Base-by-base conservation (phyloP, 2,329 filamentous ascomycete genomes). In the Clarireedia monteithiana region DNA sequence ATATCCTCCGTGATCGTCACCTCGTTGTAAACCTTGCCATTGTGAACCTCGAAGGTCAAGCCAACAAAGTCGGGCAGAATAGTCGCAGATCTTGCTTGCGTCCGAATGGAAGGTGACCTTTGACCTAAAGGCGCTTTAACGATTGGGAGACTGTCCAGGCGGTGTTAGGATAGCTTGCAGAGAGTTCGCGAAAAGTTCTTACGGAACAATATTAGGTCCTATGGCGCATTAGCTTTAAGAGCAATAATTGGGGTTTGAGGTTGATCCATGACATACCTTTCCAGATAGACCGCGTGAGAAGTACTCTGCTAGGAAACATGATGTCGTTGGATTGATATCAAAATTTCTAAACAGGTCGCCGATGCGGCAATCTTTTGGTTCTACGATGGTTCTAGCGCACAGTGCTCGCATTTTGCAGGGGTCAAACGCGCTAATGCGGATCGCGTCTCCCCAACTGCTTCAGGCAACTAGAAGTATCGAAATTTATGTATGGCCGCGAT, bases 1-100 rank as follows among this genome's bases (percentile, higher is more conserved):
- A 89, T 89, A 66, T 89, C 83, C 69, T 89, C 86, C 1, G 85
- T 88, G 59, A 89, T 83, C 55, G 76, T 75, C 36, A 89, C 76
- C 67, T 88, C 85, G 50, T 82, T 70, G 66, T 89, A 89, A 14
- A 73, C 78, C 73, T 88, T 89, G 42, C 86, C 86, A 69, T 88
- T 88, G 69, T 89, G 83, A 27, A 89, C 79, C 62, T 85, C 80
- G 68, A 89, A 89, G 64, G 80, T 78, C 60, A 88, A 68, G 1
- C 85, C 85, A 23, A 89, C 83, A 66, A 89, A 89, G 64, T 84
- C 86, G 3, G 86, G 86, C 34, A 89, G 75, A 61, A 89, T 88
- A 0, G 86, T 88, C 42, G 86, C 86, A 51, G 79, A 77, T 61
- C 86, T 83, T 39, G 85, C 85, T 71, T 86, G 82, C 4, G 86